phyloP scores from a whole-genome alignment of 2,329 filamentous ascomycete species.

The Juglanconis oblonga region DNA sequence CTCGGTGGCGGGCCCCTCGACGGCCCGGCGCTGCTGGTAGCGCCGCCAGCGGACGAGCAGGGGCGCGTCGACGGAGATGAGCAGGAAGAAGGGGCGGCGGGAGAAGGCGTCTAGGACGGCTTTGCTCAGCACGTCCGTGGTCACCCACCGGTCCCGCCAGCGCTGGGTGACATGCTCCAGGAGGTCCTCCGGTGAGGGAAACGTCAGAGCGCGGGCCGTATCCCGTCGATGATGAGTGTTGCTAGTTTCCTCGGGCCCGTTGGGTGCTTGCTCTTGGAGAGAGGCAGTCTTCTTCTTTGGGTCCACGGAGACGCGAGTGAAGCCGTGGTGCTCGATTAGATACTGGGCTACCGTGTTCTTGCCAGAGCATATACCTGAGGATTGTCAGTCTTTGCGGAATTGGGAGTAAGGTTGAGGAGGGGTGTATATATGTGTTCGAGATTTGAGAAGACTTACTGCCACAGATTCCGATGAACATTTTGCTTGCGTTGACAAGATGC shows the following conservation, averaged over 20 bases:
- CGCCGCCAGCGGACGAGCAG: conserved; percentile 80
- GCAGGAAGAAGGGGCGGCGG: conserved; percentile 85
- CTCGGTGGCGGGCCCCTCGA: not conserved
- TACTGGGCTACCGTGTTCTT: conserved; percentile 89
- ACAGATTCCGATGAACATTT: conserved; percentile 75
- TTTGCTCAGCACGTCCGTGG: conserved; percentile 76
- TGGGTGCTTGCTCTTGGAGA: not conserved
- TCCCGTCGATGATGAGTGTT: conserved; percentile 5
- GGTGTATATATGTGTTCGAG: not conserved
- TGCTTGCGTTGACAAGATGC: conserved; percentile 9
- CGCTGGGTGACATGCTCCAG: conserved; percentile 81
- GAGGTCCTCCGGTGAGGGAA: conserved; percentile 63
- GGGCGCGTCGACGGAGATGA: conserved; percentile 89
- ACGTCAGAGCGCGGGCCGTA: conserved; percentile 35
- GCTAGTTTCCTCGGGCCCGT: not conserved
- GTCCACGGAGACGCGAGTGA: conserved; percentile 49
- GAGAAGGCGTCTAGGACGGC: conserved; percentile 70
- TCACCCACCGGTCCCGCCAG: conserved; percentile 85
- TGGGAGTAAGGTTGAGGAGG: conserved; percentile 11
- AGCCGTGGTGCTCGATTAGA: conserved; percentile 78
- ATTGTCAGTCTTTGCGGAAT: conserved; percentile 14
- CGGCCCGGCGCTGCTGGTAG: conserved; percentile 46
- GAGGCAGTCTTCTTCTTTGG: not conserved
- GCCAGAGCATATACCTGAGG: conserved; percentile 82
- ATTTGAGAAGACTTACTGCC: conserved; percentile 51